Evolutionary conservation across 1,284 basidiomycete genomes (phyloP).

Genomic region (Rhodotorula mucilaginosa): DNA sequence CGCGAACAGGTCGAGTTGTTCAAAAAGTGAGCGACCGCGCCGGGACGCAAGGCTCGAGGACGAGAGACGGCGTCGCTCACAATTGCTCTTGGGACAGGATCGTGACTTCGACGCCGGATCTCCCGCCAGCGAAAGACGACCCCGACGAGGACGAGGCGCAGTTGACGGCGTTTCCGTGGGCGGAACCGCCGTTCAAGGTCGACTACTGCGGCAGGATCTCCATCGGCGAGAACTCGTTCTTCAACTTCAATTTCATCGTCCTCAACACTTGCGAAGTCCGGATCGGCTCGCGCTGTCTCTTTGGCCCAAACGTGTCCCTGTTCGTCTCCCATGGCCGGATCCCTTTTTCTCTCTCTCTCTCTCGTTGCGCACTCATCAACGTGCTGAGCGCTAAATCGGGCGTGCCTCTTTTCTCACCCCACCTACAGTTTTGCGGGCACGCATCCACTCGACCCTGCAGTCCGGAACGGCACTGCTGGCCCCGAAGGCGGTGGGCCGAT

Average conservation of each 20-base stretch:
- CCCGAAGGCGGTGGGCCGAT: conserved; percentile 51
- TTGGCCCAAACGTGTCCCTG: conserved; percentile 50
- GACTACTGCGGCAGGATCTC: conserved; percentile 21
- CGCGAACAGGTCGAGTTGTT: conserved; percentile 31
- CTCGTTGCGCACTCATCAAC: no score
- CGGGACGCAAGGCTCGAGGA: no score
- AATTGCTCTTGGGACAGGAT: background rate
- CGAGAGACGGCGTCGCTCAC: no score
- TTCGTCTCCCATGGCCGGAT: background rate
- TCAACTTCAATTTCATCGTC: conserved; percentile 19
- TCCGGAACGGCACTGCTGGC: conserved; percentile 43
- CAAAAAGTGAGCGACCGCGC: background rate
- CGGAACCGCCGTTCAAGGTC: conserved; percentile 20
- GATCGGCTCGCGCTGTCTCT: conserved; percentile 49
- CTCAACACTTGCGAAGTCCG: conserved; percentile 43
- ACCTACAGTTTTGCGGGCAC: conserved; percentile 51
- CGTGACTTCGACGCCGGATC: conserved; percentile 8
- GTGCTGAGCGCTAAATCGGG: background rate
- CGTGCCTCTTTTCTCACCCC: background rate
- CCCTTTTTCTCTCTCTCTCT: no score
- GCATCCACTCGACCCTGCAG: conserved; percentile 52
- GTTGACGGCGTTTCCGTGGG: conserved; percentile 15
- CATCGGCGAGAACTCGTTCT: conserved; percentile 14
- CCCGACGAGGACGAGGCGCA: conserved; percentile 26
- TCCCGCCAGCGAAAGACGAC: conserved; percentile 14